Evolutionary conservation across 2,329 filamentous ascomycete genomes (phyloP).

Genomic region (Penicillium hesseltinei): DNA sequence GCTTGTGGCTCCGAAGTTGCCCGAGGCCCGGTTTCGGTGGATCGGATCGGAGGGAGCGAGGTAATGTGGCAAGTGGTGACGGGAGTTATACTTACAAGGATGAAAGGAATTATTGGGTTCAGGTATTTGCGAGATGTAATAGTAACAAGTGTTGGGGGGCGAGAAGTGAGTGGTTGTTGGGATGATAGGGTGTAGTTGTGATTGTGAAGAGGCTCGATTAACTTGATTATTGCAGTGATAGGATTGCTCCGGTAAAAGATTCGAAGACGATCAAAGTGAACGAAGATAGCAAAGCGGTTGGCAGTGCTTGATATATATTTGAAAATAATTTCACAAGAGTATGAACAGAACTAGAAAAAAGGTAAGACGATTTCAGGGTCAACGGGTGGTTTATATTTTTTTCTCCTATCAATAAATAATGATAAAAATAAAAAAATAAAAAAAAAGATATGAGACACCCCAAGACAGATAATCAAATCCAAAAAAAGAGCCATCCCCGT

Average conservation of each 20-base stretch:
- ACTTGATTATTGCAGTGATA: not conserved
- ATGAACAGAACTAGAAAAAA: not conserved
- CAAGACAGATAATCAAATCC: not conserved
- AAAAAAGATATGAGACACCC: slow-evolving; percentile 5
- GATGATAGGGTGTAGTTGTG: not conserved
- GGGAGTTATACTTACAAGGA: slow-evolving; percentile 14
- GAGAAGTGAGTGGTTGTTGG: not conserved
- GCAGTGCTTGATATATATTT: not conserved
- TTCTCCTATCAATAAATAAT: not conserved
- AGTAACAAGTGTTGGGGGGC: not conserved
- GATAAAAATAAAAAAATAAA: not conserved
- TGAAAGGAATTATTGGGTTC: not conserved
- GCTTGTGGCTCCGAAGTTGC: slow-evolving; percentile 14
- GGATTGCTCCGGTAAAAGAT: not conserved
- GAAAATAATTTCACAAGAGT: not conserved
- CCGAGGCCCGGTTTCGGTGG: slow-evolving; percentile 15
- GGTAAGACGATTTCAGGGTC: not conserved
- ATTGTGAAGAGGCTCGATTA: not conserved
- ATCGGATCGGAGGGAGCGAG: slow-evolving; percentile 14
- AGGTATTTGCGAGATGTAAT: not conserved
- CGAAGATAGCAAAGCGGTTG: not conserved
- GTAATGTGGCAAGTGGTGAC: slow-evolving; percentile 12
- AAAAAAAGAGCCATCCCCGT: slow-evolving; percentile 7
- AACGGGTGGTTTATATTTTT: slow-evolving; percentile 5
- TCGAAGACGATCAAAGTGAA: not conserved